Evolutionary conservation across 208 protist species (phyloP), one percentile per base, ranked within the genome.

Genomic region (Trypanosoma vivax): DNA sequence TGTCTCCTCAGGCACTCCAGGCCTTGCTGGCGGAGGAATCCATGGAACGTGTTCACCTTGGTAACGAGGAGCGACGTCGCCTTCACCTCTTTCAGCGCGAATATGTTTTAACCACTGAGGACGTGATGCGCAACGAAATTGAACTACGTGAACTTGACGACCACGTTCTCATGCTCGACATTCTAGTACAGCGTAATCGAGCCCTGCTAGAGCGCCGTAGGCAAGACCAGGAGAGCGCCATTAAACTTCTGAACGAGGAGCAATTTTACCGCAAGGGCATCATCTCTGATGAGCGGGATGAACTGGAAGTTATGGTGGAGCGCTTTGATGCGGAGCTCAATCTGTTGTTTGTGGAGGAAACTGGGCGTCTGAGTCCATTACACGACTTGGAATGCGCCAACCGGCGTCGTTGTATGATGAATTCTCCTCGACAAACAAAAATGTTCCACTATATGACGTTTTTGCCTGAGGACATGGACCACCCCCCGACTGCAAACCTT

Each of bases 361-460:
- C 65, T 4, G 53, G 66, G 18, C 60, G 70, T 14, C 37, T 59
- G 16, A 21, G 56, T 0, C n/a, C 34, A n/a, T 30, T 52, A 34
- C 50, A 47, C n/a, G 59, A 65, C 5, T 29, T 58, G 23, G 59
- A 65, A 37, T 58, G 59, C 28, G 50, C 59, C 5, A 42, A 47
- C 10, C 59, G 59, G 33, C 82, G 79, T 33, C 77, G 76, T 21
- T 75, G 77, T 40, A 60, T 68, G 34, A 34, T 70, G 16, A 67
- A 61, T 50, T 72, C 66, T 13, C 65, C 56, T 50, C 79, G 83
- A 1, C 51, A 67, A 40, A 72, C 78, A 16, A 92, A 92, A 62
- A 51, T 65, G 2, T 92, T 92, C 56, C 84, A 92, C 68, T 92
- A 92, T 71, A 86, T 92, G 76, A 88, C 84, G 52, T 92, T 92